A percentile compares a stretch with the other conserved stretches of the same genome.
Evolutionary conservation across 2,329 filamentous ascomycete genomes (phyloP).

Genomic region (Phialophora macrospora): DNA sequence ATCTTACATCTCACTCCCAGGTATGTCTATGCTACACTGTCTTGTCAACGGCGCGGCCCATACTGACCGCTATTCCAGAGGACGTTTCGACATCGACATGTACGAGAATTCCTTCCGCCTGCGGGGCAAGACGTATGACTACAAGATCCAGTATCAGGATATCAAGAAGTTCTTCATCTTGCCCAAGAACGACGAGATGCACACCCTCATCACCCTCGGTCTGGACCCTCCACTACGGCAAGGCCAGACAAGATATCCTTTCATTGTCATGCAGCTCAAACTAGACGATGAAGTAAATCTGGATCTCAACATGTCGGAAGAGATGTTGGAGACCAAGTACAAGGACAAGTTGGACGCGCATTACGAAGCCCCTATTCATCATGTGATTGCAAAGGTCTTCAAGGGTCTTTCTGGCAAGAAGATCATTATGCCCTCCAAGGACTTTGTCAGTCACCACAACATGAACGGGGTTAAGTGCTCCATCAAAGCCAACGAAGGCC

Average conservation of each 20-base stretch:
- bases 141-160: conserved; percentile 98
- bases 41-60: conserved; percentile 27
- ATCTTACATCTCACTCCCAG: conserved; percentile 95
- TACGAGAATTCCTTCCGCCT: conserved; percentile 97
- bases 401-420: conserved; percentile 92
- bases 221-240: conserved; percentile 93
- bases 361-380: conserved; percentile 92
- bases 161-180: conserved; percentile 99
- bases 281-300: conserved; percentile 96
- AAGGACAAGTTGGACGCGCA: conserved; percentile 84
- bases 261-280: conserved; percentile 99
- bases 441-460: conserved; percentile 86
- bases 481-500: conserved; percentile 99
- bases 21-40: conserved; percentile 52
- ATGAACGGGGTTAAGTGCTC: conserved; percentile 98
- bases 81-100: conserved; percentile 99
- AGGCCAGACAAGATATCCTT: conserved; percentile 96
- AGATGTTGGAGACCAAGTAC: conserved; percentile 70
- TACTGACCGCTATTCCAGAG: conserved; percentile 61
- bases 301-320: conserved; percentile 91
- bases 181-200: conserved; percentile 96
- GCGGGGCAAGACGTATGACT: conserved; percentile 98
- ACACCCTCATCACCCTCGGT: conserved; percentile 92
- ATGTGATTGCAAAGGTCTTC: conserved; percentile 95
- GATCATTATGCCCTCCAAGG: conserved; percentile 88